Conservation (phyloP, 306 rosid genomes). For the Corylus americana region DNA sequence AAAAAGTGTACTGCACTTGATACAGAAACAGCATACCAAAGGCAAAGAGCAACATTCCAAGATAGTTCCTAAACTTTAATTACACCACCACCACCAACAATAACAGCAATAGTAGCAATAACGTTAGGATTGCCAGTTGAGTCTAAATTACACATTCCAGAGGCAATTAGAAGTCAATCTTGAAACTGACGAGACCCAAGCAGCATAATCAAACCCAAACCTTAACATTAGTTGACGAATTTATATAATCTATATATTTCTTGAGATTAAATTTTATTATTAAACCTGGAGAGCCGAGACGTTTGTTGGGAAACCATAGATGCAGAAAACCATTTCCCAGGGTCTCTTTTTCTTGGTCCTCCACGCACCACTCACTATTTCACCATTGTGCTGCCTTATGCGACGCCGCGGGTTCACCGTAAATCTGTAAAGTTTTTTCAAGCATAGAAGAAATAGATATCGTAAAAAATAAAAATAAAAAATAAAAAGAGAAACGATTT, state of each 20-base stretch:
- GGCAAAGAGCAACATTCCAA: not conserved
- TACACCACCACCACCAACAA: not conserved
- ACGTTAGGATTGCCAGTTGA: not conserved
- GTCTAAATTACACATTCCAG: not conserved
- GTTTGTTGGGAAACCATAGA: constrained; percentile 88
- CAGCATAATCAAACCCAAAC: not conserved
- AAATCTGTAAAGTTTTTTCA: constrained; percentile 52
- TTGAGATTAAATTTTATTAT: not conserved
- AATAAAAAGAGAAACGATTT: not conserved
- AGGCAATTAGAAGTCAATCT: not conserved
- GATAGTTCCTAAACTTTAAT: not conserved
- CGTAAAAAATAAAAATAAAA: not conserved
- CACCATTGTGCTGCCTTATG: constrained; percentile 95
- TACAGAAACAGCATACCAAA: not conserved
- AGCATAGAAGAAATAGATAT: constrained; percentile 21
- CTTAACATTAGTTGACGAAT: not conserved
- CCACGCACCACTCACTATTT: constrained; percentile 83
- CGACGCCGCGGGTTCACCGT: constrained; percentile 91
- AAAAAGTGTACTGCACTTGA: not conserved
- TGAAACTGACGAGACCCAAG: not conserved
- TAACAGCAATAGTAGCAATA: not conserved
- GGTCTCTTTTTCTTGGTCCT: constrained; percentile 82
- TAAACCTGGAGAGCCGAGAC: constrained; percentile 96
- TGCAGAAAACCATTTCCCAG: constrained; percentile 96
- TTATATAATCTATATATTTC: no score